phyloP scores from a whole-genome alignment of 2,329 filamentous ascomycete genomes.

The Exophiala lecanii-corni region DNA sequence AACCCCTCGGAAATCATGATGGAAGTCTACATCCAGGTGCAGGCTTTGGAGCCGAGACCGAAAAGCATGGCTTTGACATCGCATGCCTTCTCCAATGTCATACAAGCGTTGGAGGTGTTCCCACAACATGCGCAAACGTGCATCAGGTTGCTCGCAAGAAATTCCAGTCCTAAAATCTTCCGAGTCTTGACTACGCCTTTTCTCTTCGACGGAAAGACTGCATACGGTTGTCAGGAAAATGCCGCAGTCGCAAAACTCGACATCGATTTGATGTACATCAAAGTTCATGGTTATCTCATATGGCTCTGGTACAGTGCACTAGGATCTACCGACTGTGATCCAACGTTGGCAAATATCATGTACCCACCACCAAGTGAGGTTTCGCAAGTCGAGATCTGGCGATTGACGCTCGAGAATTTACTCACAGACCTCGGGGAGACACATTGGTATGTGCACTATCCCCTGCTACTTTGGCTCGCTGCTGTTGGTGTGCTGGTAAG shows the following conservation, averaged over 20 bases:
- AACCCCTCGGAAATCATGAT: background rate
- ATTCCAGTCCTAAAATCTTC: background rate
- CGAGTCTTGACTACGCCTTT: background rate
- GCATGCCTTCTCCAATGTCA: background rate
- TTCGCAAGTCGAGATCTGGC: background rate
- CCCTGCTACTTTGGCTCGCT: background rate
- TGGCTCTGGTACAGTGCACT: background rate
- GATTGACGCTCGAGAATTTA: background rate
- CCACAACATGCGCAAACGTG: background rate
- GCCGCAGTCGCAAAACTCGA: background rate
- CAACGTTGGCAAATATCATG: background rate
- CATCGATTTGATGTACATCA: background rate
- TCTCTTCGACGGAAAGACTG: background rate
- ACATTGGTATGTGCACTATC: background rate
- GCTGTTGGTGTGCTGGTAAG: background rate
- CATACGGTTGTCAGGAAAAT: background rate
- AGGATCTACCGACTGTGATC: background rate
- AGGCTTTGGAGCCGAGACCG: background rate
- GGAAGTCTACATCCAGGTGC: background rate
- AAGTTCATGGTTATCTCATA: background rate
- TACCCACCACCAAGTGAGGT: background rate
- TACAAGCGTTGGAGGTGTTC: background rate
- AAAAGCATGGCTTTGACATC: background rate
- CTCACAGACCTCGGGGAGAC: background rate
- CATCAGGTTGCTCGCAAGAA: background rate